Percentiles rank a stretch among this genome's conserved stretches.
phyloP scores from a whole-genome alignment of 148 eudicot species.

The Chenopodium suecicum region DNA sequence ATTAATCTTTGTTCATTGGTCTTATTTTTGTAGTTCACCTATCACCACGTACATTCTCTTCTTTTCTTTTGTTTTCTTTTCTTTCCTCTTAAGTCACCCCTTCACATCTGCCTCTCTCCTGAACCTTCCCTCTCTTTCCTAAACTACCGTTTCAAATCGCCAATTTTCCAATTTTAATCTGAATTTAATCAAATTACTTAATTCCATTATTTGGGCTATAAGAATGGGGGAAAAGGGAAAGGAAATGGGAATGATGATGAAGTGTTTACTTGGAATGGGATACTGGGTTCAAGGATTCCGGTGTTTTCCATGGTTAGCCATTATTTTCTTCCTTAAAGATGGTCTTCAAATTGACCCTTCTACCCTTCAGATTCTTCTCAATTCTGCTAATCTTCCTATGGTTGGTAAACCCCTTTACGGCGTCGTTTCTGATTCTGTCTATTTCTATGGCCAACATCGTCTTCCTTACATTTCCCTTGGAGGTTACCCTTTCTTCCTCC shows the following conservation, averaged over 20 bases:
- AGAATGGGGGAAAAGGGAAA: slow-evolving; percentile 17
- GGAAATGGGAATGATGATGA: not conserved
- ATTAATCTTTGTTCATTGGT: too few relatives aligned
- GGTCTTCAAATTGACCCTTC: slow-evolving; percentile 68
- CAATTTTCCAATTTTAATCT: not conserved
- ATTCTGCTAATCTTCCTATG: slow-evolving; percentile 86
- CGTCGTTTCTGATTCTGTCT: slow-evolving; percentile 69
- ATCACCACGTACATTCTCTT: too few relatives aligned
- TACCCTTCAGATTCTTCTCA: slow-evolving; percentile 69
- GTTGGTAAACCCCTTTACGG: slow-evolving; percentile 89
- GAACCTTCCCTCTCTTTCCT: not conserved
- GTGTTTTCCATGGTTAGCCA: slow-evolving; percentile 92
- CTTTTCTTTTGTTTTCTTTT: too few relatives aligned
- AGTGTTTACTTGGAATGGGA: slow-evolving; percentile 62
- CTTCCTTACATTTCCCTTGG: slow-evolving; percentile 87
- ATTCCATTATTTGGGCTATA: not conserved
- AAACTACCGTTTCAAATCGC: not conserved
- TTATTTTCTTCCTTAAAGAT: slow-evolving; percentile 79
- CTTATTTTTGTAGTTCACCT: too few relatives aligned
- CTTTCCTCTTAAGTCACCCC: not conserved
- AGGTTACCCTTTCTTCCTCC: slow-evolving; percentile 37
- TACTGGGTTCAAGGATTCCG: slow-evolving; percentile 87
- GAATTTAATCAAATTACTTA: too few relatives aligned
- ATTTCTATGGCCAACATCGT: slow-evolving; percentile 72
- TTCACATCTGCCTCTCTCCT: not conserved